Conservation (phyloP, 768 basidiomycete genomes). For the Hygrocybe coccinea region DNA sequence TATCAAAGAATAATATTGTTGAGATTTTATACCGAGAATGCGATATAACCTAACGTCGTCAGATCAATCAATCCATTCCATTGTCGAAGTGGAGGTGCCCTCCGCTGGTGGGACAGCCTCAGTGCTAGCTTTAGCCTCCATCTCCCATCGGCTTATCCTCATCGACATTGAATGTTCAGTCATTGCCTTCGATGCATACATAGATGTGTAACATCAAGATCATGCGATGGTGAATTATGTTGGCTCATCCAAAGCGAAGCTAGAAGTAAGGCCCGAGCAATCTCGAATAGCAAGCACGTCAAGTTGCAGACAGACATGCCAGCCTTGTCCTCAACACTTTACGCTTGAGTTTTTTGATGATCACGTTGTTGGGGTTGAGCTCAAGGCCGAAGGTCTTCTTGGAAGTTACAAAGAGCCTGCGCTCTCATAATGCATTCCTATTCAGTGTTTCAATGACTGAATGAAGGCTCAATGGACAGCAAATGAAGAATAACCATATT, state of each 20-base stretch:
- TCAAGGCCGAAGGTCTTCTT: slow-evolving; percentile 99
- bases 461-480: background rate
- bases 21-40: background rate
- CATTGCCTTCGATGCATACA: background rate
- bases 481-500: slow-evolving; percentile 75
- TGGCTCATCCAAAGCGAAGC: slow-evolving; percentile 94
- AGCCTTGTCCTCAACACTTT: slow-evolving; percentile 97
- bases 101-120: slow-evolving; percentile 52
- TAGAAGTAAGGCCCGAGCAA: slow-evolving; percentile 90
- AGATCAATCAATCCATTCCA: slow-evolving; percentile 95
- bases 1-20: background rate
- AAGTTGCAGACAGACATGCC: slow-evolving; percentile 98
- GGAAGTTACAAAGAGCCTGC: slow-evolving; percentile 91
- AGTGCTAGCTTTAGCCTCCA: slow-evolving; percentile 38
- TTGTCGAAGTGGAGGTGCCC: slow-evolving; percentile 67
- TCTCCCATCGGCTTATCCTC: slow-evolving; percentile 49
- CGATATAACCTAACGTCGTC: slow-evolving; percentile 22
- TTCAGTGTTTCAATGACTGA: background rate
- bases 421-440: slow-evolving; percentile 99
- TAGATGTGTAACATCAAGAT: slow-evolving; percentile 53
- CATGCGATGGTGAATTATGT: slow-evolving; percentile 96
- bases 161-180: slow-evolving; percentile 66
- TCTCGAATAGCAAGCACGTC: slow-evolving; percentile 95
- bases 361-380: slow-evolving; percentile 86
- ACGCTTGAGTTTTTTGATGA: slow-evolving; percentile 92